Base-by-base conservation (phyloP, 2,329 filamentous ascomycete genomes). In the Coniochaeta pulveracea region DNA sequence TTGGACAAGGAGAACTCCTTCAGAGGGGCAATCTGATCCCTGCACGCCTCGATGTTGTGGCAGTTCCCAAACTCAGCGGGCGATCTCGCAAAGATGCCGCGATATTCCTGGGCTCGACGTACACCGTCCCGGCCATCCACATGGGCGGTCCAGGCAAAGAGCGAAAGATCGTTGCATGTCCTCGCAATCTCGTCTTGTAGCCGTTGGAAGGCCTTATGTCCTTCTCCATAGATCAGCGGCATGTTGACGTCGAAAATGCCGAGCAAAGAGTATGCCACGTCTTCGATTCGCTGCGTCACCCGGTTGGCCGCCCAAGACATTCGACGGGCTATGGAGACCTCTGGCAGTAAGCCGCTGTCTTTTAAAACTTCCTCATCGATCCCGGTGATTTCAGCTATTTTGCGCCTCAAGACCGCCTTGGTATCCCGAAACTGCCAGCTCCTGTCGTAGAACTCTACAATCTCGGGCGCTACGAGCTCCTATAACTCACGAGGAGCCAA, bases 181-280 rank as follows among this genome's bases (percentile, higher is more conserved):
- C 46, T 40, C 5, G 37, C 35, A 14, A 51, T 50, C 26, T 50
- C 47, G 17, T 50, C 40, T 33, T 49, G 46, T 6, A 49, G 40
- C 12, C 47, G 35, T 16, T 36, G 12, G 25, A 48, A 49, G 4
- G 47, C 37, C 15, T 41, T 45, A 6, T 19, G 19, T 15, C 46
- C 44, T 26, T 51, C 48, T 8, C 49, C 48, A 18, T 51, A 51
- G 2, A 51, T 40, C 27, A 52, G 36, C 8, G 48, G 40, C 43
- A 51, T 50, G 14, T 46, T 48, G 5, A 52, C 37, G 18, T 39
- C 41, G 25, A 52, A 51, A 4, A 52, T 36, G 1, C 46, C 47
- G 14, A 33, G 30, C 10, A 33, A 22, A 25, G 19, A 33, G 21
- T 49, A 50, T 1, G 48, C 47, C 5, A 35, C 31, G 35, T 52